phyloP scores from a whole-genome alignment of 2,329 filamentous ascomycete genomes.

The Fusarium azukiicola region DNA sequence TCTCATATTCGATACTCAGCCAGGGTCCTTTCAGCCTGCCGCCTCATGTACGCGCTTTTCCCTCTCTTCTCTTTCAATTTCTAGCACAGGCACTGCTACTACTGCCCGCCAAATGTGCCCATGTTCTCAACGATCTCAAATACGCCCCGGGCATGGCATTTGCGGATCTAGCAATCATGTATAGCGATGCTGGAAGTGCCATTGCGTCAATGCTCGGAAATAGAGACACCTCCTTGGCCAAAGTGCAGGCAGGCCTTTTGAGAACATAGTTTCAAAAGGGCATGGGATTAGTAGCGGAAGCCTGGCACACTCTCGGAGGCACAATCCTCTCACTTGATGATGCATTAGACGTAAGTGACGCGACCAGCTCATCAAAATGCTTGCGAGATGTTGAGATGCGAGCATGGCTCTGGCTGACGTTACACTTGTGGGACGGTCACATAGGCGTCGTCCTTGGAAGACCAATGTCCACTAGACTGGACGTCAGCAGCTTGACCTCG shows the following conservation, averaged over 20 bases:
- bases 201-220: background rate
- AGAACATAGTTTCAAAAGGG: background rate
- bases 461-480: background rate
- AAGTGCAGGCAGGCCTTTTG: background rate
- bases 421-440: background rate
- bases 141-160: background rate
- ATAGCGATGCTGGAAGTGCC: background rate
- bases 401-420: background rate
- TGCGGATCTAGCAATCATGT: background rate
- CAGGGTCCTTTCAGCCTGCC: background rate
- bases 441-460: constrained; percentile 1
- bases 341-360: background rate
- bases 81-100: constrained; percentile 4
- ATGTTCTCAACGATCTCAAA: background rate
- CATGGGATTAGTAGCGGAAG: background rate
- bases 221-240: background rate
- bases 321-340: background rate
- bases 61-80: background rate
- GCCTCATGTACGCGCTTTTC: background rate
- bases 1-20: background rate
- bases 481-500: background rate
- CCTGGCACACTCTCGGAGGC: background rate
- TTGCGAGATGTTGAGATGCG: background rate
- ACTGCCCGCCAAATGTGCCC: background rate
- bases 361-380: background rate